A percentile compares a stretch with the other conserved stretches of the same genome.
Evolutionary conservation across 805 yeast genomes (phyloP).

Genomic region (Yarrowia divulgata): DNA sequence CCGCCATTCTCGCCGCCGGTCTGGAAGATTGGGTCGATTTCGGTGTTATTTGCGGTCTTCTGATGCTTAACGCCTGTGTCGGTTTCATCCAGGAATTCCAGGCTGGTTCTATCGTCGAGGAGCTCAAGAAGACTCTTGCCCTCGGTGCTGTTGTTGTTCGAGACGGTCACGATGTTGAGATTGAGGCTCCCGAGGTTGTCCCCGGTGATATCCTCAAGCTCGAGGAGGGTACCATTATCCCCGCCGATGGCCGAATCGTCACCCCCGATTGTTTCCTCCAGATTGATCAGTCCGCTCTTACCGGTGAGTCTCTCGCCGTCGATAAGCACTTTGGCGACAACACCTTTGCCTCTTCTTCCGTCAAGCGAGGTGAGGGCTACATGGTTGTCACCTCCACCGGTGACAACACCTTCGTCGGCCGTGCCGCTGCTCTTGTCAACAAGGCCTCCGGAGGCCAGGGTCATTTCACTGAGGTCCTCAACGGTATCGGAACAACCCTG

Average conservation of each 20-base stretch:
- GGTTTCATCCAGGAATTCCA: slow-evolving; percentile 98
- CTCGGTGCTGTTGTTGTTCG: slow-evolving; percentile 86
- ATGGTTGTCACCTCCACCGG: slow-evolving; percentile 95
- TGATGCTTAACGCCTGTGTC: slow-evolving; percentile 85
- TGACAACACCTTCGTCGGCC: slow-evolving; percentile 94
- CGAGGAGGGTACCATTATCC: slow-evolving; percentile 92
- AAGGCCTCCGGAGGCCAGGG: slow-evolving; percentile 92
- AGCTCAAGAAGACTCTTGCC: slow-evolving; percentile 93
- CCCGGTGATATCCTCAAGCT: slow-evolving; percentile 94
- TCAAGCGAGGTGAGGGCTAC: slow-evolving; percentile 93
- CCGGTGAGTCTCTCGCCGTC: slow-evolving; percentile 97
- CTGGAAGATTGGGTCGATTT: slow-evolving; percentile 98
- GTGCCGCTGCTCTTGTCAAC: slow-evolving; percentile 96
- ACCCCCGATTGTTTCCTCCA: slow-evolving; percentile 86
- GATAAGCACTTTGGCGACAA: slow-evolving; percentile 90
- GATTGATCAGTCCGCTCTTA: slow-evolving; percentile 94
- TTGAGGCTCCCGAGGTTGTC: slow-evolving; percentile 84
- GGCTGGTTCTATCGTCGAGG: slow-evolving; percentile 98
- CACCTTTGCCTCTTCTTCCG: slow-evolving; percentile 90
- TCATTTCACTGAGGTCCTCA: slow-evolving; percentile 96
- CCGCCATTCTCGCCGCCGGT: slow-evolving; percentile 95
- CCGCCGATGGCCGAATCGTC: slow-evolving; percentile 91
- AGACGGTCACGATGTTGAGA: slow-evolving; percentile 77
- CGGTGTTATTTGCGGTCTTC: slow-evolving; percentile 93
- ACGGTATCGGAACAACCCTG: slow-evolving; percentile 95